These are phyloP conservation scores for Anthracocystis setariae DNA, from an alignment of 1,284 basidiomycete species.

Conservation along the genomic window DNA sequence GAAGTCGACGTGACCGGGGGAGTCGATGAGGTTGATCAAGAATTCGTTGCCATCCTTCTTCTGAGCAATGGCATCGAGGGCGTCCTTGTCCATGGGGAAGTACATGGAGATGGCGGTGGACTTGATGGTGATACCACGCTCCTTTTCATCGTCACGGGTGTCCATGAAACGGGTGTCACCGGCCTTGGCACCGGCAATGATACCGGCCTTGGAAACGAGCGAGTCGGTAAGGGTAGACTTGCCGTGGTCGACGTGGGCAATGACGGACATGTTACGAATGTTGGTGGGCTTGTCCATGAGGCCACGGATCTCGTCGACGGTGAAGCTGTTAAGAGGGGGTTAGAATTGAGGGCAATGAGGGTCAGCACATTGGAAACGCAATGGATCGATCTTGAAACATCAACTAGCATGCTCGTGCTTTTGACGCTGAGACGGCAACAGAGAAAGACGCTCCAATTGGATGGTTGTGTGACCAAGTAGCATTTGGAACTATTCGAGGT, in stretches of 20 bases:
- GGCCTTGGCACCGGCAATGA: slow-evolving; percentile 93
- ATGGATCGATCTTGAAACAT: neutral
- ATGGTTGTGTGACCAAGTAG: neutral
- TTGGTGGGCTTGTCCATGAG: slow-evolving; percentile 91
- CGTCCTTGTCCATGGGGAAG: slow-evolving; percentile 91
- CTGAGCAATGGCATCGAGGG: slow-evolving; percentile 80
- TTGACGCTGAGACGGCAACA: too few species aligned
- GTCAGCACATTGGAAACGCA: slow-evolving; percentile 14
- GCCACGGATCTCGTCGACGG: slow-evolving; percentile 78
- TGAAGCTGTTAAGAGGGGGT: slow-evolving; percentile 66
- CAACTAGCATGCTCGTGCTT: neutral
- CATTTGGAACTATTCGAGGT: neutral
- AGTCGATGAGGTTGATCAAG: slow-evolving; percentile 99
- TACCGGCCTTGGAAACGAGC: slow-evolving; percentile 98
- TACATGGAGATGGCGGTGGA: slow-evolving; percentile 99
- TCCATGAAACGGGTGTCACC: slow-evolving; percentile 97
- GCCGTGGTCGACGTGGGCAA: slow-evolving; percentile 87
- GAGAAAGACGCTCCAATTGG: neutral
- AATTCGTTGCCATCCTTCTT: slow-evolving; percentile 94
- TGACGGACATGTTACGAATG: slow-evolving; percentile 88
- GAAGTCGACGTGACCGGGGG: slow-evolving; percentile 99
- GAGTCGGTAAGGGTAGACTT: slow-evolving; percentile 99
- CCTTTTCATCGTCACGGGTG: slow-evolving; percentile 97
- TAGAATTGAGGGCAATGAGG: neutral
- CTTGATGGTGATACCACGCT: slow-evolving; percentile 99